Conservation (phyloP, 2,329 filamentous ascomycete genomes). For the Aspergillus candidus region DNA sequence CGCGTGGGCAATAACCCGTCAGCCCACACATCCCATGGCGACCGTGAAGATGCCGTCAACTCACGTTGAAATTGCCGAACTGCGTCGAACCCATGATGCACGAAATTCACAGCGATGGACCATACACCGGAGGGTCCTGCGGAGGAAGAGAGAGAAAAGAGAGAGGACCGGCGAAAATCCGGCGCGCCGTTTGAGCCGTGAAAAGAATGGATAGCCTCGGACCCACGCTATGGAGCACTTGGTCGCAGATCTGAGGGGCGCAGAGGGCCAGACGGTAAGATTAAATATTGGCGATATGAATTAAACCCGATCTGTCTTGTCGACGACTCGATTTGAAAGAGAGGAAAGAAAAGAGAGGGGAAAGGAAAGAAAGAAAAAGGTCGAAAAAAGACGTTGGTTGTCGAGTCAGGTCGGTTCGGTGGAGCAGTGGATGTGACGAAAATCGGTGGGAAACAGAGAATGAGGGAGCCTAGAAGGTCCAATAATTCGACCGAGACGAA, state of each 20-base stretch:
- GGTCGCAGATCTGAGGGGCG: constrained; percentile 16
- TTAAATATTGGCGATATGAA: background rate
- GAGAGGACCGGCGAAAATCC: constrained; percentile 7
- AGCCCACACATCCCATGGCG: constrained; percentile 10
- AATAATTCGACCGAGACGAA: no score
- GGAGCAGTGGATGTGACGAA: no score
- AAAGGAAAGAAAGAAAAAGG: constrained; percentile 5
- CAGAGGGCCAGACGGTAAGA: constrained; percentile 1
- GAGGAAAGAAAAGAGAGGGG: background rate
- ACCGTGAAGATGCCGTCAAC: constrained; percentile 15
- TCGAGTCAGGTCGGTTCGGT: background rate
- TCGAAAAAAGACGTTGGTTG: constrained; percentile 9
- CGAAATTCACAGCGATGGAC: constrained; percentile 7
- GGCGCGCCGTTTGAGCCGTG: constrained; percentile 1
- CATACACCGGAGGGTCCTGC: constrained; percentile 8
- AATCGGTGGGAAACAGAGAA: no score
- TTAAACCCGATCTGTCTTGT: background rate
- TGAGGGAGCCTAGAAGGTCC: no score
- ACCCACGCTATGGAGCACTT: constrained; percentile 22
- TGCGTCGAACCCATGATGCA: constrained; percentile 47
- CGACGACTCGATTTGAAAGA: background rate
- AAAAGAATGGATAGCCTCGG: constrained; percentile 15
- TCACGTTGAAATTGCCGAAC: constrained; percentile 55
- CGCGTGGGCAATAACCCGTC: constrained; percentile 18
- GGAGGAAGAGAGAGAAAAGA: constrained; percentile 1